Base-by-base conservation (phyloP, 306 rosid genomes). In the Alnus rubra region DNA sequence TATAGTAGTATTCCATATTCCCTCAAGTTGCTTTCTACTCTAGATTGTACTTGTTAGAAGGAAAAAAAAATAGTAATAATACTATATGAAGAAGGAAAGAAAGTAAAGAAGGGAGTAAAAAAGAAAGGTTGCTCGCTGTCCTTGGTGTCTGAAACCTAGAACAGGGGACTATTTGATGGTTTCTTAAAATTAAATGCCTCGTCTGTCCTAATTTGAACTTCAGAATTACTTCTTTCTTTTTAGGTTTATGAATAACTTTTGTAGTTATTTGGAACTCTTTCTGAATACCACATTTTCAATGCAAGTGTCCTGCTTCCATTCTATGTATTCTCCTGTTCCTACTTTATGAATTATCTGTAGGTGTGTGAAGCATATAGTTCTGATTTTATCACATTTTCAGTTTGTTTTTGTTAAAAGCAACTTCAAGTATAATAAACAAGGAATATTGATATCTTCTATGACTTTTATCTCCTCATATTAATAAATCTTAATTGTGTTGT, bases 401-500 rank as follows among this genome's bases (percentile, higher is more conserved):
- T 18, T 35, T 4, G 1, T 64, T 14, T 49, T 59, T 39, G 76
- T 56, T 18, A 35, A 74, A 47, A 37, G 18, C 8, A 74, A 69
- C 52, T 58, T 76, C 23, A 2, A 9, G 67, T 73, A 52, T 8
- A 30, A 49, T 79, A 30, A 19, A 28, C 33, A 30, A 9, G 53
- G 18, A 19, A 71, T 74, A 39, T 56, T 72, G 77, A 80, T 78
- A 52, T 75, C 82, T 72, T 55, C 81, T 60, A 67, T 75, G 30
- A 42, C 18, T 7, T 44, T 55, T 75, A 76, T 49, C 71, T 12
- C 53, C 50, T 77, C 74, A 28, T 78, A 81, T 64, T 73, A 51
- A 76, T 78, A 72, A 74, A 70, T 85, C 71, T 83, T 59, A 83
- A 74, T 74, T 63, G 39, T 54, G 7, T 42, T 53, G 64, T 60